Evolutionary conservation across 495 filamentous ascomycete species (phyloP).

Genomic region (Aspergillus nidulans): DNA sequence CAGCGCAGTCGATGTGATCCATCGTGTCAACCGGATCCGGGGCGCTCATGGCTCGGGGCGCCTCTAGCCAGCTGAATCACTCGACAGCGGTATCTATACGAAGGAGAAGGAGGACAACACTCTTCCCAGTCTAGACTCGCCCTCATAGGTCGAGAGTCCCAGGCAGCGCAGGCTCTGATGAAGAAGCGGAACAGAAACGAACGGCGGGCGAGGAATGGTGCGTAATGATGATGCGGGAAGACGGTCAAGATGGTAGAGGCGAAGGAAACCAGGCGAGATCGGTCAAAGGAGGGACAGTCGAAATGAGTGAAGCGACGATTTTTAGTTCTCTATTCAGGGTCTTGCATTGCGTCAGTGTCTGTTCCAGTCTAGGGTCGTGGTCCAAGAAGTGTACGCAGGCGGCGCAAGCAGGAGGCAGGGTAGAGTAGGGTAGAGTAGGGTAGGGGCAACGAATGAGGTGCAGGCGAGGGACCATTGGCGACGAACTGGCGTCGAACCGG

Average conservation of each 20-base stretch:
- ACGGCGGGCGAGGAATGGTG: slow-evolving; percentile 10
- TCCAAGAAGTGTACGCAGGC: slow-evolving; percentile 14
- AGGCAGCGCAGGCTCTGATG: not conserved
- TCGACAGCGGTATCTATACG: slow-evolving; percentile 4
- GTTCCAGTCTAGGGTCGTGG: slow-evolving; percentile 1
- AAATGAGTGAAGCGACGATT: not conserved
- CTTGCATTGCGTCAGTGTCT: slow-evolving; percentile 14
- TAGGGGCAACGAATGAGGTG: slow-evolving; percentile 1
- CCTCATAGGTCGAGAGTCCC: slow-evolving; percentile 17
- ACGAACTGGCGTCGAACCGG: slow-evolving; percentile 7
- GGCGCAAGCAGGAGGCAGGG: slow-evolving; percentile 8
- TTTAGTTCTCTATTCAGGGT: slow-evolving; percentile 6
- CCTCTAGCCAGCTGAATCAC: slow-evolving; percentile 15
- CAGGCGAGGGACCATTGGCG: slow-evolving; percentile 9
- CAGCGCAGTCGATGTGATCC: slow-evolving; percentile 69
- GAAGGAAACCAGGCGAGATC: slow-evolving; percentile 4
- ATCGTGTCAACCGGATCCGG: slow-evolving; percentile 39
- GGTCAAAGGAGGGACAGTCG: not conserved
- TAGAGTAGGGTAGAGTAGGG: too few species aligned
- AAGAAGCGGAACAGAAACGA: slow-evolving; percentile 14
- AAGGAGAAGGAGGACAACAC: slow-evolving; percentile 8
- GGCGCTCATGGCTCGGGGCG: slow-evolving; percentile 12
- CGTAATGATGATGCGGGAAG: slow-evolving; percentile 3
- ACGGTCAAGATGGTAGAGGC: not conserved
- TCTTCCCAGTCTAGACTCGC: slow-evolving; percentile 11